Evolutionary conservation across 2,329 filamentous ascomycete species (phyloP), one percentile per base, ranked within the genome.

Genomic region (Thielaviopsis populi): DNA sequence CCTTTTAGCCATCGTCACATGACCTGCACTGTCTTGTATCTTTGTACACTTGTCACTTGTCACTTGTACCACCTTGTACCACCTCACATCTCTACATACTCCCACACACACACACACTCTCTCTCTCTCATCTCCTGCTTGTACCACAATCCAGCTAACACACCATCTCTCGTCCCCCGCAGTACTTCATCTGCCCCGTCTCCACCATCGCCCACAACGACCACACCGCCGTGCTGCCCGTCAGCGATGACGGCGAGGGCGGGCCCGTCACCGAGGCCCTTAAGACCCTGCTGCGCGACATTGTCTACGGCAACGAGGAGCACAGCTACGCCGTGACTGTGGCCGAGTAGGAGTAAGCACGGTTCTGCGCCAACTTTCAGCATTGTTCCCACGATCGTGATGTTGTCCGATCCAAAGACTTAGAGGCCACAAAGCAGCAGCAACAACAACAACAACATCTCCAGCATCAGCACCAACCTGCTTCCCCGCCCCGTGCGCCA

Each of bases 131-230:
- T 53, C 65, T 50, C 67, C 42, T 24, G 7, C 30, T 11, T 11
- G 27, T 15, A 13, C 30, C 1, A 56, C 50, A 40, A n/a, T 33
- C 0, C 41, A 54, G 30, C 69, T 73, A 59, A 72, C 66, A 13
- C 22, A 19, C 1, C n/a, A n/a, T n/a, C n/a, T n/a, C 13, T 41
- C 11, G 10, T n/a, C 8, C n/a, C 10, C 33, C 53, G 0, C 41
- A 88, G 83, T 89, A 79, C 78, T 90, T 89, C 70, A 80, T 90
- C 71, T 83, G 80, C 67, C 82, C 86, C 61, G 79, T 90, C 59
- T 85, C 83, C 5, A 76, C 81, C 59, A 85, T 90, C 70, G 82
- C 86, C 72, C 86, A 87, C 74, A 82, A 83, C 48, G 83, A 83
- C 62, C 74, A 80, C 65, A 81, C 88, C 67, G 77, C 89, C 66